Base-by-base conservation (phyloP, 2,329 filamentous ascomycete species). In the Arthrobotrys entomopaga region DNA sequence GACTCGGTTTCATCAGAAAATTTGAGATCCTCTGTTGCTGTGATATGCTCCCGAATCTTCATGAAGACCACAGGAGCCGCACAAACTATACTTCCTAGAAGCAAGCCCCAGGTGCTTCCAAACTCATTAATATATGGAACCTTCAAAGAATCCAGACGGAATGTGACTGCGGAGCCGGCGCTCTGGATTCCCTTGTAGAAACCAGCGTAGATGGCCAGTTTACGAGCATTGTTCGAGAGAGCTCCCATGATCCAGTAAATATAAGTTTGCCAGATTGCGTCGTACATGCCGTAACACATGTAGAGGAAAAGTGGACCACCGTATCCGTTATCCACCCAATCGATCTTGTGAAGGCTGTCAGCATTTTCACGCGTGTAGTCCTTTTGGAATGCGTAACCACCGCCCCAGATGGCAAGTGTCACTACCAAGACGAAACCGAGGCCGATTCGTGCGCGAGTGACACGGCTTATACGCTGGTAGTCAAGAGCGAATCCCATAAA, bases 231-330 rank as follows among this genome's bases (percentile, higher is more conserved):
- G 87, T 97, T 97, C 80, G 91, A 93, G 52, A 97, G 85, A 11
- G 93, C 87, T 58, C 93, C 93, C 90, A 97, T 97, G 84, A 90
- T 93, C 89, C 93, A 97, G 85, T 97, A 97, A 60, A 94, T 89
- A 79, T 86, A 89, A 0, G 92, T 93, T 84, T 97, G 94, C 90
- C 92, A 97, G 65, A 89, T 87, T 53, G 93, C 91, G 81, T 91
- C 89, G 78, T 88, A 89, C 75, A 87, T 85, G 46, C 89, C 89
- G 79, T 90, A 91, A 81, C 89, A 90, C 79, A 90, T 88, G 82
- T 90, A 90, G 13, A 91, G 82, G 78, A 90, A 87, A 78, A 91
- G 89, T 8, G 88, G 88, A 0, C 88, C 88, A 70, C 89, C 85
- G 80, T 90, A 95, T 63, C 87, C 87, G 26, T 84, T 82, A 65